These are phyloP conservation scores for Entophlyctis luteolus DNA, from an alignment of 192 early-diverging fungal species.

Conservation along the genomic window DNA sequence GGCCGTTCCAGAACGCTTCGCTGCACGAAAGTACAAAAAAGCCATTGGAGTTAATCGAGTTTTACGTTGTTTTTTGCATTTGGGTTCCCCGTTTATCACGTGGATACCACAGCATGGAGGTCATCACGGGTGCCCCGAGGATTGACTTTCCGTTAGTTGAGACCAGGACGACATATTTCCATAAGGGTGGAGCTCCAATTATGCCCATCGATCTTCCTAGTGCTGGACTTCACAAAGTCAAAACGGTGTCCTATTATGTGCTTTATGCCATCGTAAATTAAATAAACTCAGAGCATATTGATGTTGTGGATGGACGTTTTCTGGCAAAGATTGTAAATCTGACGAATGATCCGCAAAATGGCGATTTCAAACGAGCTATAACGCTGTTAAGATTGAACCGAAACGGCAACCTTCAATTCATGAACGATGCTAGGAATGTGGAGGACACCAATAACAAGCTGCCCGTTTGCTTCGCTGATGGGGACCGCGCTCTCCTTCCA, in stretches of 20 bases:
- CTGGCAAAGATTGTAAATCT: conserved; percentile 15
- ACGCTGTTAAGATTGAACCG: not conserved
- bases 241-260: conserved; percentile 3
- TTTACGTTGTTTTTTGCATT: too few relatives aligned
- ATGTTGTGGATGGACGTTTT: conserved; percentile 6
- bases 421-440: not conserved
- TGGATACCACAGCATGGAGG: too few relatives aligned
- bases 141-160: too few relatives aligned
- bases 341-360: not conserved
- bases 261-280: not conserved
- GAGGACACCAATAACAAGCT: not conserved
- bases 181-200: too few relatives aligned
- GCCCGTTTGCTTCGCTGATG: not conserved
- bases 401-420: not conserved
- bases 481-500: not conserved
- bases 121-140: too few relatives aligned
- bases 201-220: too few relatives aligned
- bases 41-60: too few relatives aligned
- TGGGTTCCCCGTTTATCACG: too few relatives aligned
- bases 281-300: not conserved
- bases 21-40: too few relatives aligned
- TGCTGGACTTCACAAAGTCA: too few relatives aligned
- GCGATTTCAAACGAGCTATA: not conserved
- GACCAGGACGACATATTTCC: too few relatives aligned
- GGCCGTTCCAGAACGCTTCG: too few relatives aligned